phyloP scores from a whole-genome alignment of 2,329 filamentous ascomycete genomes.

The Penicillium capsulatum region DNA sequence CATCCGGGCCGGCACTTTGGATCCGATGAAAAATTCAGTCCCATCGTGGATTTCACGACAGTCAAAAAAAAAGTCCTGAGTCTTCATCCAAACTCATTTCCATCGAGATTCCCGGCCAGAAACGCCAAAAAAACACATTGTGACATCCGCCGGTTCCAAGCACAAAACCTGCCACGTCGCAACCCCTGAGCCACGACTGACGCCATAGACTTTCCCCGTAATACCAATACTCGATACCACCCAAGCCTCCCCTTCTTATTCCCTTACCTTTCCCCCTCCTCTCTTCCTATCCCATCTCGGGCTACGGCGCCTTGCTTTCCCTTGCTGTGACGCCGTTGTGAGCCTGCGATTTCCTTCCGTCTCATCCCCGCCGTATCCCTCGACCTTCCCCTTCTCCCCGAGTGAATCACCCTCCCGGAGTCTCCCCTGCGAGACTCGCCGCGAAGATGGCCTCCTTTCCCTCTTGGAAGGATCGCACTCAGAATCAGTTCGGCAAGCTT shows the following conservation, averaged over 20 bases:
- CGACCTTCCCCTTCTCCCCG: constrained; percentile 11
- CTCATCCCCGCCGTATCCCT: constrained; percentile 19
- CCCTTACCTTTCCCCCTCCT: constrained; percentile 13
- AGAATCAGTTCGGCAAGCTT: constrained; percentile 43
- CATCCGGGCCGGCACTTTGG: constrained; percentile 1
- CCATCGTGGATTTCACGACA: constrained; percentile 1
- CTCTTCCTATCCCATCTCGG: constrained; percentile 11
- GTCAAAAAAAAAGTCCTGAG: too few relatives aligned
- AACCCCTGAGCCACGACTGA: constrained; percentile 18
- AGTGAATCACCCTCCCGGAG: constrained; percentile 18
- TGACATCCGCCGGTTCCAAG: background rate
- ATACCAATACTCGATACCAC: constrained; percentile 25
- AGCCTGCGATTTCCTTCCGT: constrained; percentile 18
- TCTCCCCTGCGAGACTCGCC: constrained; percentile 21
- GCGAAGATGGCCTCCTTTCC: constrained; percentile 38
- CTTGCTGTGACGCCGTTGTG: background rate
- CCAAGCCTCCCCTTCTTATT: constrained; percentile 15
- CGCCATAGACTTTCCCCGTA: constrained; percentile 28
- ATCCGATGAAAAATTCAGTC: background rate
- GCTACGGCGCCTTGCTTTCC: constrained; percentile 10
- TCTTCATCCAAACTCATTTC: too few relatives aligned
- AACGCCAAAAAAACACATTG: background rate
- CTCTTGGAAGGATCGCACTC: constrained; percentile 47
- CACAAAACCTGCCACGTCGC: constrained; percentile 1
- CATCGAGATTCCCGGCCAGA: background rate